phyloP scores from a whole-genome alignment of 768 basidiomycete genomes.

The Boletales sp. region DNA sequence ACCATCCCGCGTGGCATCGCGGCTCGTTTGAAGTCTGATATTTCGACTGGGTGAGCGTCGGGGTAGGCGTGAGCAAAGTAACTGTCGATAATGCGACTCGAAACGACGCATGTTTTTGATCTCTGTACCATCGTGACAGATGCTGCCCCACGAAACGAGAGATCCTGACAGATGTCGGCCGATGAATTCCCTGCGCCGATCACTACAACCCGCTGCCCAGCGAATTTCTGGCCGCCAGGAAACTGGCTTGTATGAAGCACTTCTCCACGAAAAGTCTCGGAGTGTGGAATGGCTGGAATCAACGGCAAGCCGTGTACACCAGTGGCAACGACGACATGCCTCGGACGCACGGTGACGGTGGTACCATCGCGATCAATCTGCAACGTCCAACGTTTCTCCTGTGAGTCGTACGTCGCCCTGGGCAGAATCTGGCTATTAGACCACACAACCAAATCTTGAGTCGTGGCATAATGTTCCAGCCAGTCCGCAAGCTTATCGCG shows the following conservation, averaged over 20 bases:
- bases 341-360: neutral
- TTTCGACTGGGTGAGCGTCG: neutral
- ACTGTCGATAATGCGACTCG: neutral
- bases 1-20: slow-evolving; percentile 1
- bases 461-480: slow-evolving; percentile 2
- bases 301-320: slow-evolving; percentile 1
- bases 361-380: neutral
- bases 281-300: neutral
- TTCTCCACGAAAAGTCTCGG: slow-evolving; percentile 3
- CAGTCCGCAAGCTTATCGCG: slow-evolving; percentile 5
- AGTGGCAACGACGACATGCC: slow-evolving; percentile 2
- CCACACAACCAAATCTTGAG: slow-evolving; percentile 6
- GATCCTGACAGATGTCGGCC: slow-evolving; percentile 6
- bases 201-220: slow-evolving; percentile 21
- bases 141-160: slow-evolving; percentile 1
- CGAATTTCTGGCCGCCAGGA: slow-evolving; percentile 22
- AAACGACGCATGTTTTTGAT: slow-evolving; percentile 5
- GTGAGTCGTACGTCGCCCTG: neutral
- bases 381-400: slow-evolving; percentile 2
- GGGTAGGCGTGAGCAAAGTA: neutral
- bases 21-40: slow-evolving; percentile 5
- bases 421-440: slow-evolving; percentile 5
- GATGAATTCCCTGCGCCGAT: neutral
- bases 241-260: slow-evolving; percentile 5
- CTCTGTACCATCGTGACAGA: slow-evolving; percentile 5